A percentile compares a stretch with the other conserved stretches of the same genome.
These are phyloP conservation scores for Xerocomus potaroensis DNA, from an alignment of 768 basidiomycete genomes.

Conservation along the genomic window DNA sequence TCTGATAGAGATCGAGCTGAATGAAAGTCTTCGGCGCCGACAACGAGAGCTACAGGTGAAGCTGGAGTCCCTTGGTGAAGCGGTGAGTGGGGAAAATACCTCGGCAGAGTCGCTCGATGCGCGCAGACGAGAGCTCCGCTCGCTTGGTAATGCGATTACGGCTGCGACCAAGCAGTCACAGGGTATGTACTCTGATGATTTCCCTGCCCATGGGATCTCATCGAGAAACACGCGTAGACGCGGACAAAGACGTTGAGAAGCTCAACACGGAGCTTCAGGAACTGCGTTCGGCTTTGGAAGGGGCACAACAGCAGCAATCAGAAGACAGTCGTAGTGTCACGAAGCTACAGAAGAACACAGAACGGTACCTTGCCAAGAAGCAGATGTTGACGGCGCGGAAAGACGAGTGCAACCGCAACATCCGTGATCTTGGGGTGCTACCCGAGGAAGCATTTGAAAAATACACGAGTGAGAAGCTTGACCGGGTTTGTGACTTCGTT, in stretches of 20 bases:
- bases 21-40: constrained; percentile 78
- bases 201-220: neutral
- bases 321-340: constrained; percentile 86
- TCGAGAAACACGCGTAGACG: constrained; percentile 36
- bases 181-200: constrained; percentile 33
- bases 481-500: constrained; percentile 55
- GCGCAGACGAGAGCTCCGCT: constrained; percentile 62
- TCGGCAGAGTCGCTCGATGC: constrained; percentile 66
- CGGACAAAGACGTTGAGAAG: constrained; percentile 71
- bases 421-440: constrained; percentile 91
- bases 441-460: constrained; percentile 98
- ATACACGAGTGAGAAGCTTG: constrained; percentile 84
- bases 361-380: constrained; percentile 89
- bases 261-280: constrained; percentile 62
- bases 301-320: constrained; percentile 71
- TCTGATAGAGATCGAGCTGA: constrained; percentile 86
- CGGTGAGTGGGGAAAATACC: constrained; percentile 48
- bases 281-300: constrained; percentile 61
- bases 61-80: constrained; percentile 71
- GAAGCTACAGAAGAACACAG: constrained; percentile 92
- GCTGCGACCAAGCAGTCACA: constrained; percentile 59
- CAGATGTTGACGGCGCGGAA: constrained; percentile 80
- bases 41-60: constrained; percentile 73
- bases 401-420: constrained; percentile 93
- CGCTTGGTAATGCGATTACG: constrained; percentile 63